These are phyloP conservation scores for Proliferodiscus dingleyae DNA, from an alignment of 2,329 filamentous ascomycete genomes.

Conservation along the genomic window DNA sequence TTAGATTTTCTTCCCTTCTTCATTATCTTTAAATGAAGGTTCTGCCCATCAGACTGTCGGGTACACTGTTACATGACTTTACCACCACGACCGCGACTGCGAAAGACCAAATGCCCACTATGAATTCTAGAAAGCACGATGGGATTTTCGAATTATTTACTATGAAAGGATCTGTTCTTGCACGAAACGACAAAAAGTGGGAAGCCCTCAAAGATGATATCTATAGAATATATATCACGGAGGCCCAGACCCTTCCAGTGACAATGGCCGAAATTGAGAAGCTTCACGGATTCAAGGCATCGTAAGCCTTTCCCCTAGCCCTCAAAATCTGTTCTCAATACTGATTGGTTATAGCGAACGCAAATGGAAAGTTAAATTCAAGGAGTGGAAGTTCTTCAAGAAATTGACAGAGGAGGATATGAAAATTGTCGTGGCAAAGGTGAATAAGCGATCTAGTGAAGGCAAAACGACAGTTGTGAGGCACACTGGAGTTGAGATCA, in stretches of 20 bases:
- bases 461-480: neutral
- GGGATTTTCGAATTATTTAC: neutral
- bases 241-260: neutral
- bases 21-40: too few relatives aligned
- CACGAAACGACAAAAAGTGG: neutral
- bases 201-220: neutral
- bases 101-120: neutral
- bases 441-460: neutral
- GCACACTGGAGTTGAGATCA: neutral
- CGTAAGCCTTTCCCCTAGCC: neutral
- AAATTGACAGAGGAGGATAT: neutral
- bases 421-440: neutral
- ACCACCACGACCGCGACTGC: too few relatives aligned
- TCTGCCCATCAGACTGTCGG: too few relatives aligned
- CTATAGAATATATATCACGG: neutral
- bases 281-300: neutral
- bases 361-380: neutral
- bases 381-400: neutral
- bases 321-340: neutral
- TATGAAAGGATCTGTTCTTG: neutral
- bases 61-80: too few relatives aligned
- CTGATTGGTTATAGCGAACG: neutral
- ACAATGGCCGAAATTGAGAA: neutral
- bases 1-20: too few relatives aligned
- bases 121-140: neutral